These are phyloP conservation scores for Globisporangium okanoganense DNA, from an alignment of 352 stramenopile species.

Conservation along the genomic window DNA sequence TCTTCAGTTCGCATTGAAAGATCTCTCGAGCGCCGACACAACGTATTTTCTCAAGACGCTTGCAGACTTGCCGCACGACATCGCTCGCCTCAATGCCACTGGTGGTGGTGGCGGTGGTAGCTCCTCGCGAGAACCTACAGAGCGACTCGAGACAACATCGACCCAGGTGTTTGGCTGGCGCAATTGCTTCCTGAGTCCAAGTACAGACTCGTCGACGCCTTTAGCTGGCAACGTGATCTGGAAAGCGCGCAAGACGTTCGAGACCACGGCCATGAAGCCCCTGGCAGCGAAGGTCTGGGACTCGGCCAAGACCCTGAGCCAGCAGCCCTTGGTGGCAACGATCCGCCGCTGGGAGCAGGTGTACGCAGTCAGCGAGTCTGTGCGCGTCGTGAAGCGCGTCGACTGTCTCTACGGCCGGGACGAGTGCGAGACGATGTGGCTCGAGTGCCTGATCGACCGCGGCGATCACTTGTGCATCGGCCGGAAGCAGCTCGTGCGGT, in stretches of 20 bases:
- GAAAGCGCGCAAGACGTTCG: slow-evolving; percentile 39
- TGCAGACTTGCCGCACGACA: slow-evolving; percentile 29
- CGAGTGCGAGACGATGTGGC: slow-evolving; percentile 27
- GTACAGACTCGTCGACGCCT: slow-evolving; percentile 14
- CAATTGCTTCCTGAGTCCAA: slow-evolving; percentile 29
- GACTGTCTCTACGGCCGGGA: slow-evolving; percentile 19
- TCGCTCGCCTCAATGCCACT: slow-evolving; percentile 33
- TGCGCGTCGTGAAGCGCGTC: slow-evolving; percentile 28
- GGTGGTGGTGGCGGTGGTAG: too few relatives aligned
- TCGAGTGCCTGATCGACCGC: slow-evolving; percentile 41
- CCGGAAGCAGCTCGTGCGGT: slow-evolving; percentile 38
- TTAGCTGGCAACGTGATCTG: slow-evolving; percentile 25
- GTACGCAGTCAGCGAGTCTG: slow-evolving; percentile 26
- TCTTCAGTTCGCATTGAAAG: slow-evolving; percentile 32
- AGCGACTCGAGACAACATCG: not conserved
- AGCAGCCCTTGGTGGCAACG: not conserved
- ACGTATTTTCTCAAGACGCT: slow-evolving; percentile 31
- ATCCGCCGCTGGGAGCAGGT: slow-evolving; percentile 19
- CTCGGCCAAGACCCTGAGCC: slow-evolving; percentile 6
- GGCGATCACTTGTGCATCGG: slow-evolving; percentile 38
- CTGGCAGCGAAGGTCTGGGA: slow-evolving; percentile 37
- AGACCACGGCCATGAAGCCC: slow-evolving; percentile 26
- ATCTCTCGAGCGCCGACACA: slow-evolving; percentile 36
- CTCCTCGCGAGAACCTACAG: slow-evolving; percentile 9
- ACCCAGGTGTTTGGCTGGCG: slow-evolving; percentile 32